Base-by-base conservation (phyloP, 768 basidiomycete species). In the Pseudohyphozyma bogoriensis region DNA sequence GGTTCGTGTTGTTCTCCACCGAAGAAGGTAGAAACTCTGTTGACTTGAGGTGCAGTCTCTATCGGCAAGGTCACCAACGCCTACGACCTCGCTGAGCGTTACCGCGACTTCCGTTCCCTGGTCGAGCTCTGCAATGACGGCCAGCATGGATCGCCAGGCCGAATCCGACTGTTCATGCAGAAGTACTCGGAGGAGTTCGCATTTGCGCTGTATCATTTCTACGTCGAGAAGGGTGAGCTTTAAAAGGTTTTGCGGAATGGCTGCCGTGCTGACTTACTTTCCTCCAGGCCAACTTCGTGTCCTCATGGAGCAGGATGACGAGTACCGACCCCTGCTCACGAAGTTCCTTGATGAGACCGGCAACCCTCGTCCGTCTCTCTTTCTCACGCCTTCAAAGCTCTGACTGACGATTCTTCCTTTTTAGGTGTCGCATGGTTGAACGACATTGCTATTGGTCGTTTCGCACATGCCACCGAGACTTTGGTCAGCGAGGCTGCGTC, bases 161-260 rank as follows among this genome's bases (percentile, higher is more conserved):
- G 67, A 24, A 55, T 90, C 22, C 80, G 84, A 68, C 71, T 73
- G 7, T 95, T 90, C 73, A 81, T 91, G 59, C 79, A 85, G 47
- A 79, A 78, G 68, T 93, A 85, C 74, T 82, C 84, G 52, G 83
- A 89, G 36, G 82, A 82, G 16, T 97, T 96, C 65, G 85, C 90
- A 0, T 82, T 79, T n/a, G 85, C 89, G 69, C 78, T 95, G n/a
- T 92, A 87, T 70, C 81, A 83, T 69, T 95, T 87, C 87, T 93
- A 89, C 72, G 86, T 93, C 52, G 86, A 89, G 66, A 84, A 91
- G 65, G 87, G 89, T 86, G 58, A 46, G 80, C 24, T n/a, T n/a
- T 15, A 9, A 16, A 37, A 12, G 28, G 55, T 2, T 28, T 33
- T 50, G 28, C 40, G 24, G 28, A 24, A 52, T 42, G 24, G 44